Evolutionary conservation across 768 basidiomycete genomes (phyloP).

Genomic region (Rhizopogon salebrosus): DNA sequence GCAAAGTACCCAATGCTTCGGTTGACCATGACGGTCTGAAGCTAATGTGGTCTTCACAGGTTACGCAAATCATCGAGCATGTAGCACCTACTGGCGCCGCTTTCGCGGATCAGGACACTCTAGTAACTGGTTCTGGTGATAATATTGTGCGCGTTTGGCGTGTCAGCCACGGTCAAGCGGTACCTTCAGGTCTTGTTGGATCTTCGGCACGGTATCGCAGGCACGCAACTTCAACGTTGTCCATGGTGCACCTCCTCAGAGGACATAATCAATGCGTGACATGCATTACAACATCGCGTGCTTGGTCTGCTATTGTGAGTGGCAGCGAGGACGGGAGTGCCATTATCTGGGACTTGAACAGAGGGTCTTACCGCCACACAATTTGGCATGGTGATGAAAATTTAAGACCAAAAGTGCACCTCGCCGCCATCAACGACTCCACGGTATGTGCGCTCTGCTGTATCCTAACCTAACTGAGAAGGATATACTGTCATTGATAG

Average conservation of each 20-base stretch:
- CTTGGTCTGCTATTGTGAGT: constrained; percentile 82
- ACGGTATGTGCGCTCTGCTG: constrained; percentile 48
- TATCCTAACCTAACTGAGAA: not conserved
- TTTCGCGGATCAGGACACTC: constrained; percentile 67
- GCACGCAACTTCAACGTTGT: constrained; percentile 24
- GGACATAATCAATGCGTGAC: constrained; percentile 68
- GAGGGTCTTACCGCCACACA: constrained; percentile 73
- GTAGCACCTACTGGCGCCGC: constrained; percentile 67
- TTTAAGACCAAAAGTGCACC: constrained; percentile 41
- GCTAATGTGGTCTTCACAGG: constrained; percentile 30
- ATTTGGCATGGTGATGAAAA: constrained; percentile 59
- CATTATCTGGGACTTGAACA: constrained; percentile 86
- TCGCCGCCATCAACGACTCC: constrained; percentile 80
- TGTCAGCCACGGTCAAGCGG: constrained; percentile 33
- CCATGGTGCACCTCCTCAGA: constrained; percentile 71
- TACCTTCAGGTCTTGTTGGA: constrained; percentile 17
- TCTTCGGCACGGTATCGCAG: constrained; percentile 13
- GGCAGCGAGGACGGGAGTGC: constrained; percentile 85
- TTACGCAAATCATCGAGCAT: constrained; percentile 74
- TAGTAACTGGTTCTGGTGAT: constrained; percentile 79
- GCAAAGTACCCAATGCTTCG: constrained; percentile 38
- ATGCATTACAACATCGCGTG: constrained; percentile 66
- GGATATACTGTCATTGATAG: constrained; percentile 32
- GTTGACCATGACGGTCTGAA: not conserved
- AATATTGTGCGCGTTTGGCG: constrained; percentile 85